Base-by-base conservation (phyloP, 2,329 filamentous ascomycete genomes). In the Cladophialophora chaetospira region DNA sequence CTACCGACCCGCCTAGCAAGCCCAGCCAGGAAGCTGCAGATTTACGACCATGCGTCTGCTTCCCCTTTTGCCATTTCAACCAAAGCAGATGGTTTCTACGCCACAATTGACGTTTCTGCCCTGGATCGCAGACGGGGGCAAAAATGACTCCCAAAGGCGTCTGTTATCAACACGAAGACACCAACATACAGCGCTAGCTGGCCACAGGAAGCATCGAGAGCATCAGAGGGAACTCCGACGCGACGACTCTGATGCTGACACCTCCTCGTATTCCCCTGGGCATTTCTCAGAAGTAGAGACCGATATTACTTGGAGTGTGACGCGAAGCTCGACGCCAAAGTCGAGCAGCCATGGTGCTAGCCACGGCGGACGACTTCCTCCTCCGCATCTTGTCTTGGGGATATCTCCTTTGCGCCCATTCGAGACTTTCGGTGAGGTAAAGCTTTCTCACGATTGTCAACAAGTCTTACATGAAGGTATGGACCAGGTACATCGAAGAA, bases 161-260 rank as follows among this genome's bases (percentile, higher is more conserved):
- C 48, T 43, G 26, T 36, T 42, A 21, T 19, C 35, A 15, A 28
- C 36, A 21, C 23, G 35, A 26, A 35, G 48, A 43, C 48, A 51
- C n/a, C 48, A 51, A 19, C 48, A 51, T 11, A 51, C 48, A 6
- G 48, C 48, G 2, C 17, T 51, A n/a, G 48, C 48, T 15, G 15
- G 35, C 17, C 48, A 51, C 26, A 2, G 36, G 26, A 51, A 29
- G 17, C 36, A 51, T 5, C 8, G 48, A 43, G 48, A 51, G 25
- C 48, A 43, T 15, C 25, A 33, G 17, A 51, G 19, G 25, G 31
- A 26, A 26, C 19, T 43, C n/a, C n/a, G n/a, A 28, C 25, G 26
- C 36, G 17, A 15, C 38, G 11, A 42, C 13, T 2, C 13, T 17
- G 13, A 15, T 4, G n/a, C 46, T 38, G 31, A 28, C n/a, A 25